Conservation (phyloP, 768 basidiomycete genomes). For the Rhizopogon vinicolor region DNA sequence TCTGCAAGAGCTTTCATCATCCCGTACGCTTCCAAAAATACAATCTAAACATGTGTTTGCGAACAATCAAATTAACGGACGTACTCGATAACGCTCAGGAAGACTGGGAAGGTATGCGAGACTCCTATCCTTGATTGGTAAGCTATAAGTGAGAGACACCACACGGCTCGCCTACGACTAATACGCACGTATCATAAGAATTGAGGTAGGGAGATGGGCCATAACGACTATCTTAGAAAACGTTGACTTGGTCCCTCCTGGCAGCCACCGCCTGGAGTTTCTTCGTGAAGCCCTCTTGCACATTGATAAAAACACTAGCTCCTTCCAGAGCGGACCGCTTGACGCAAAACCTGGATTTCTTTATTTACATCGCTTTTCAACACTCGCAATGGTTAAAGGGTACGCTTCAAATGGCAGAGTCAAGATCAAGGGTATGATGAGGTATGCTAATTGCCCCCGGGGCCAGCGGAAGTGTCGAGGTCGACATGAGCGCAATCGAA, state of each 20-base stretch:
- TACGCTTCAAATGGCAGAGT: constrained; percentile 40
- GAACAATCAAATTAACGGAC: constrained; percentile 2
- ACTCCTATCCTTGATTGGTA: constrained; percentile 32
- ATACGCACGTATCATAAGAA: constrained; percentile 33
- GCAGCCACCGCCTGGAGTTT: constrained; percentile 28
- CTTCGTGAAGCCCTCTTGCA: constrained; percentile 50
- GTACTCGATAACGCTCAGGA: constrained; percentile 40
- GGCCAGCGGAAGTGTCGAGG: constrained; percentile 41
- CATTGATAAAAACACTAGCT: constrained; percentile 51
- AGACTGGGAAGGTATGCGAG: constrained; percentile 40
- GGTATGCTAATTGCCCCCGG: constrained; percentile 46
- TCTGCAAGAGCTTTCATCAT: constrained; percentile 15
- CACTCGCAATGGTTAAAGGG: constrained; percentile 49
- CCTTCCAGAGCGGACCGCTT: constrained; percentile 16
- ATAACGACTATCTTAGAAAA: constrained; percentile 44
- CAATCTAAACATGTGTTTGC: not conserved
- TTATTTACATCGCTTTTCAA: constrained; percentile 13
- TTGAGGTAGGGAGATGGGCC: constrained; percentile 32
- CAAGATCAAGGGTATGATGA: constrained; percentile 39
- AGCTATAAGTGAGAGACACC: not conserved
- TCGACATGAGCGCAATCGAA: constrained; percentile 37
- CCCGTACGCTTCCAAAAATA: constrained; percentile 17
- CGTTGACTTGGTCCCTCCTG: constrained; percentile 27
- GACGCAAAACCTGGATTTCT: not conserved
- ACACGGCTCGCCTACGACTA: constrained; percentile 34